Base-by-base conservation (phyloP, 345 rosid species). In the Corchorus olitorius region DNA sequence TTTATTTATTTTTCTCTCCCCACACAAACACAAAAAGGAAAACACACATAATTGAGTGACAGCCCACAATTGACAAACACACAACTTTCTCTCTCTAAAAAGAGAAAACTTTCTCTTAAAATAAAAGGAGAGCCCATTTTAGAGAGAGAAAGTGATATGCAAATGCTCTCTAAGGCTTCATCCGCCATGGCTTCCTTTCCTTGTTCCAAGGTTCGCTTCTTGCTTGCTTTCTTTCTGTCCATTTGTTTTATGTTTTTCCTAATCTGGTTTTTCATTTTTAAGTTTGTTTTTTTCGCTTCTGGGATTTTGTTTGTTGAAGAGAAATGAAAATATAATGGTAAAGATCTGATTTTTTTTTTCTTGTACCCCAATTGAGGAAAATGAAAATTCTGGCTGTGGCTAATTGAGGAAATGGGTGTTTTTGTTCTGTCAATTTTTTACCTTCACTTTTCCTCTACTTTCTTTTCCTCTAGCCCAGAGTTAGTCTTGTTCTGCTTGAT, bases 141-240 rank as follows among this genome's bases (percentile, higher is more conserved):
- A 50, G 73, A 69, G 22, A 50, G 73, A 70, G 46, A 34, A 17
- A 9, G 22, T 33, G 88, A 52, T 79, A 87, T 89, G 92, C 92
- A 89, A 67, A 82, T 88, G 82, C 90, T 94, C 84, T 85, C 87
- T 50, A 92, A 89, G 81, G 93, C 93, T 71, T 94, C 98, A 60
- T 91, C 84, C 75, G 80, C 89, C 64, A 89, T 88, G 91, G 87
- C 97, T 63, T 90, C 97, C 86, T 70, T 92, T 79, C 85, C 91
- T 72, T 84, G 94, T 78, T 83, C 94, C 27, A 87, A 83, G 93
- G 97, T 94, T 67, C 70, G 81, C 64, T 74, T 4, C 49, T 22
- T 59, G 46, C n/a, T 61, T 53, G 37, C 54, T 71, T 72, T 19
- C n/a, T 61, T 53, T 43, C 54, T 71, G 68, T 19, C 11, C 63